These are phyloP conservation scores for Ochromonas danica DNA, from an alignment of 108 stramenopile species.

Conservation along the genomic window DNA sequence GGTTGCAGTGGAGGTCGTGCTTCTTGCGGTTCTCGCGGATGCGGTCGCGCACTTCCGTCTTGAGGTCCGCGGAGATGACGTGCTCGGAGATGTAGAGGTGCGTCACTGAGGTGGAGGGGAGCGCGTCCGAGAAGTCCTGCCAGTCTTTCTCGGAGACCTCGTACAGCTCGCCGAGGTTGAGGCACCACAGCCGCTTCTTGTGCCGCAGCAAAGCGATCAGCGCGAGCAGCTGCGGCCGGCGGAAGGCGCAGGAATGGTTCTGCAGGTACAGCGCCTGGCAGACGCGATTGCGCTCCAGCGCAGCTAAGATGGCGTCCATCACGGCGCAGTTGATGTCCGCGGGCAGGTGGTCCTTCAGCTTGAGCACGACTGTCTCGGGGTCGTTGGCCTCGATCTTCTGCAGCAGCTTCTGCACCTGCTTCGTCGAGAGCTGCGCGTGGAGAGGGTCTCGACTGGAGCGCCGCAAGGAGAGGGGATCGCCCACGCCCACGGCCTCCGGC, in stretches of 20 bases:
- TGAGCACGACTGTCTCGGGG: conserved; percentile 78
- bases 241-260: conserved; percentile 85
- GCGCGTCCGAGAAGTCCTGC: conserved; percentile 73
- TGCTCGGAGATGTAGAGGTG: conserved; percentile 91
- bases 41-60: conserved; percentile 70
- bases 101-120: conserved; percentile 76
- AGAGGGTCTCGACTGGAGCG: no score
- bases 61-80: conserved; percentile 74
- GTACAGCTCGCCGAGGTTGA: conserved; percentile 89
- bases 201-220: conserved; percentile 72
- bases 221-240: conserved; percentile 75
- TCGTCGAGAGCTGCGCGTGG: no score
- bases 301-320: conserved; percentile 75
- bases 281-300: conserved; percentile 78
- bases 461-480: no score
- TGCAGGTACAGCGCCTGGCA: conserved; percentile 87
- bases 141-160: conserved; percentile 72
- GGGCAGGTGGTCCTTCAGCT: conserved; percentile 83
- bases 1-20: conserved; percentile 78
- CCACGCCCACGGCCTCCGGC: no score
- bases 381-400: conserved; percentile 71
- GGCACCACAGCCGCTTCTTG: conserved; percentile 78
- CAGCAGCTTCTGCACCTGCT: conserved; percentile 64
- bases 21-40: conserved; percentile 80
- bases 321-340: conserved; percentile 73